A percentile compares a stretch with the other conserved stretches of the same genome.
Conservation (phyloP, 306 rosid species). For the Mimosa pudica region DNA sequence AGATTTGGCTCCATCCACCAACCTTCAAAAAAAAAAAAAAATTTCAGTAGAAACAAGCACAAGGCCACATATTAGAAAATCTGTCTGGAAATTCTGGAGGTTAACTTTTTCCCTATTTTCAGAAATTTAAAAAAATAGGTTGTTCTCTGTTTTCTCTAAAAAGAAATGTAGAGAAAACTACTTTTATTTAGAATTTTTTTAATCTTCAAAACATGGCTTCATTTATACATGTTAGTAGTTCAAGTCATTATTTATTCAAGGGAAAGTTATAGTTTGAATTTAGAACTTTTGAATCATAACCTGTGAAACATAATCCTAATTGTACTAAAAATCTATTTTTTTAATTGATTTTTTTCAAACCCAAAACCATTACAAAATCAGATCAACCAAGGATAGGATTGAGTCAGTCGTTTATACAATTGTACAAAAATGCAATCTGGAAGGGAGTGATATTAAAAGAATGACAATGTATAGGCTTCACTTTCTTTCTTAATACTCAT, state of each 20-base stretch:
- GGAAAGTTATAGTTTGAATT: not conserved
- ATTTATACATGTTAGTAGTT: not conserved
- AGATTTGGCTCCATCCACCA: slow-evolving; percentile 94
- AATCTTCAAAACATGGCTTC: not conserved
- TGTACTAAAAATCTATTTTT: not conserved
- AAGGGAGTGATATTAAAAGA: not conserved
- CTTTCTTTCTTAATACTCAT: not conserved
- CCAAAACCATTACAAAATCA: not conserved
- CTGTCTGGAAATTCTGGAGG: not conserved
- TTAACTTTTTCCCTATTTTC: not conserved
- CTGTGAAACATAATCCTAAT: not conserved
- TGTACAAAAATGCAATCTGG: not conserved
- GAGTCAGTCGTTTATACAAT: not conserved
- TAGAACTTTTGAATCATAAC: not conserved
- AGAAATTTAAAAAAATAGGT: not conserved
- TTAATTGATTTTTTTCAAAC: not conserved
- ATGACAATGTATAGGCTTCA: not conserved
- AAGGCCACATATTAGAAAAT: not conserved
- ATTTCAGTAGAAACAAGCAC: slow-evolving; percentile 26
- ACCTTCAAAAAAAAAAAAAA: slow-evolving; percentile 52
- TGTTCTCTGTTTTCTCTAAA: not conserved
- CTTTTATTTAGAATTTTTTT: not conserved
- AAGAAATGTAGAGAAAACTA: not conserved
- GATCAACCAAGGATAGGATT: not conserved
- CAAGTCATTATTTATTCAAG: not conserved